phyloP scores from a whole-genome alignment of 129 eudicot species.

The Tagetes erecta region DNA sequence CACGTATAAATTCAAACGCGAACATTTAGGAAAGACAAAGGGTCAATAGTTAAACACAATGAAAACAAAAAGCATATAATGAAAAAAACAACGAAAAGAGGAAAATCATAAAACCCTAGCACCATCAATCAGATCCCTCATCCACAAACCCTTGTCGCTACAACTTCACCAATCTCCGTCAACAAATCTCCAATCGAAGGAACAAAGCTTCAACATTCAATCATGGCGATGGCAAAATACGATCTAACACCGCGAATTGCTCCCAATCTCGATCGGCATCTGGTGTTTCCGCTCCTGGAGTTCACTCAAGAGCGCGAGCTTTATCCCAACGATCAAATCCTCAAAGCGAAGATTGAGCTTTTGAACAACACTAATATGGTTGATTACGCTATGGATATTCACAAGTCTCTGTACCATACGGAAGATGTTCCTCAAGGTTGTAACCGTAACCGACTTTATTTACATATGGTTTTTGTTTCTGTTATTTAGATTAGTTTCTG shows the following conservation, averaged over 20 bases:
- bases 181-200: slow-evolving; percentile 5
- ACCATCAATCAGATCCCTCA: slow-evolving; percentile 24
- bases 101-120: slow-evolving; percentile 34
- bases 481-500: not conserved
- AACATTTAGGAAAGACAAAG: not conserved
- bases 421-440: slow-evolving; percentile 96
- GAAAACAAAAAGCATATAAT: slow-evolving; percentile 6
- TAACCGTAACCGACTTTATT: no score
- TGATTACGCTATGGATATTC: slow-evolving; percentile 98
- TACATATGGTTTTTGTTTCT: not conserved
- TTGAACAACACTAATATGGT: slow-evolving; percentile 95
- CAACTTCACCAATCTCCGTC: not conserved
- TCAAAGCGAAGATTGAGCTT: slow-evolving; percentile 84
- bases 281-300: slow-evolving; percentile 82
- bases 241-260: slow-evolving; percentile 83
- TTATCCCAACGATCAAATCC: slow-evolving; percentile 67
- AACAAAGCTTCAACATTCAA: slow-evolving; percentile 6
- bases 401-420: slow-evolving; percentile 81
- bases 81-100: not conserved
- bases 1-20: no score
- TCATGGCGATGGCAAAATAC: slow-evolving; percentile 64
- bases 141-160: slow-evolving; percentile 2
- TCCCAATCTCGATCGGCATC: slow-evolving; percentile 86
- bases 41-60: not conserved
- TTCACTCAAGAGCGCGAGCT: slow-evolving; percentile 78